These are phyloP conservation scores for Xylariaceae sp. DNA, from an alignment of 2,329 filamentous ascomycete species.

Conservation along the genomic window DNA sequence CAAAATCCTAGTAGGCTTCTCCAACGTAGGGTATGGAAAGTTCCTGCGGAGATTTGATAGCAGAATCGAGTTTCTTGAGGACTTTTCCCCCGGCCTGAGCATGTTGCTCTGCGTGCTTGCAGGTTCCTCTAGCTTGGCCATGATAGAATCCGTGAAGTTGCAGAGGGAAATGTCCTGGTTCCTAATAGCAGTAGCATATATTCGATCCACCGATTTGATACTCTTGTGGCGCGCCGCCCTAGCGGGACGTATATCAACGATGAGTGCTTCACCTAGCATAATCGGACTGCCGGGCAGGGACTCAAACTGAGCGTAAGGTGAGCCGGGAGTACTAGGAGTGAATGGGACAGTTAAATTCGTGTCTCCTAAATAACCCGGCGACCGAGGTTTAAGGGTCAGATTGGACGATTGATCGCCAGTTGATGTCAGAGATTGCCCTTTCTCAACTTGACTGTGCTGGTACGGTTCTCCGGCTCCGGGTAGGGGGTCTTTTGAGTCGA, in stretches of 20 bases:
- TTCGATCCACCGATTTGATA: constrained; percentile 26
- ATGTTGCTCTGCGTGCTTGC: background rate
- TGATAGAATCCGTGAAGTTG: constrained; percentile 15
- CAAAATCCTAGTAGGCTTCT: constrained; percentile 22
- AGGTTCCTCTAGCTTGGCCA: background rate
- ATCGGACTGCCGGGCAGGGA: constrained; percentile 27
- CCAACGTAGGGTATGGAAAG: constrained; percentile 19
- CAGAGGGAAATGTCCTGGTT: constrained; percentile 27
- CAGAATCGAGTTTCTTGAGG: constrained; percentile 12
- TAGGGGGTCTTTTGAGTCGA: constrained; percentile 1
- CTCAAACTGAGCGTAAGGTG: constrained; percentile 18
- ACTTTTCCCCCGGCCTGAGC: background rate
- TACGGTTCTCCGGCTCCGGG: constrained; percentile 5
- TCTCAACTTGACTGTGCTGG: constrained; percentile 11
- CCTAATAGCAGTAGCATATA: constrained; percentile 22
- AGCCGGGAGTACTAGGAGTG: constrained; percentile 20
- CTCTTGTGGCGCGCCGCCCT: constrained; percentile 18
- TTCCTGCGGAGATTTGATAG: constrained; percentile 23
- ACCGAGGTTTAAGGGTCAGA: constrained; percentile 6
- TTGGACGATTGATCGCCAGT: constrained; percentile 9
- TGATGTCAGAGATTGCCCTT: constrained; percentile 11
- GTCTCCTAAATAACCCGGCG: constrained; percentile 13
- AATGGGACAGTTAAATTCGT: constrained; percentile 8
- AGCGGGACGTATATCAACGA: constrained; percentile 26
- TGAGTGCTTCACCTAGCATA: constrained; percentile 26